Evolutionary conservation across 306 rosid species (phyloP), one percentile per base, ranked within the genome.

Genomic region (Fragaria vesca): DNA sequence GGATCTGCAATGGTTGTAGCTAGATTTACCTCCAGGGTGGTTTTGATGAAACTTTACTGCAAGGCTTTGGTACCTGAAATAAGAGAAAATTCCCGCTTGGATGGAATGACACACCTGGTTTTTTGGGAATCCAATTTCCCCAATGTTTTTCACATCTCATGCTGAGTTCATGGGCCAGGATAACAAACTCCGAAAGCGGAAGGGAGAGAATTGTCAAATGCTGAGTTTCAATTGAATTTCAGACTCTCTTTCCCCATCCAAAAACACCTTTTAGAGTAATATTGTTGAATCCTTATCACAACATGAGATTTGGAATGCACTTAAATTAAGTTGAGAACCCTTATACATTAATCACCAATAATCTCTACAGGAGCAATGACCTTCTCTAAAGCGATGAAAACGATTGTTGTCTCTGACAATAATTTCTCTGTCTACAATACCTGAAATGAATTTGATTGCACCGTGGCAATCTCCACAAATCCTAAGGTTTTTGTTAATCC

Each of bases 401-500:
- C 94, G 91, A 70, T 81, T 87, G 81, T 88, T 91, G 74, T 92
- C 95, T 77, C 93, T 87, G 57, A 90, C 91, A 57, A 90, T 76
- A 76, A 92, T 90, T 80, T 90, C 90, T 80, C 93, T 84, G 55
- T 87, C 85, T 42, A 89, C 86, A 75, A 90, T 90, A 62, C 86
- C 83, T 34, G 94, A 93, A 26, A 88, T 85, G 84, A 82, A 82
- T 80, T 81, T 85, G 73, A 85, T 75, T 62, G 81, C 83, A 72
- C 85, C 72, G 54, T 85, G 88, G 81, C 86, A 85, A 78, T 85
- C 88, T 36, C 79, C 88, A 46, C 86, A 81, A 32, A 85, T 85
- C 73, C 83, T 79, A 67, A 85, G 94, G 78, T 89, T 91, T 80
- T 93, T 90, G 50, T 90, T 86, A 74, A 90, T 89, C 43, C 96